These are phyloP conservation scores for Skeletonema marinoi DNA, from an alignment of 108 stramenopile genomes.

Conservation along the genomic window DNA sequence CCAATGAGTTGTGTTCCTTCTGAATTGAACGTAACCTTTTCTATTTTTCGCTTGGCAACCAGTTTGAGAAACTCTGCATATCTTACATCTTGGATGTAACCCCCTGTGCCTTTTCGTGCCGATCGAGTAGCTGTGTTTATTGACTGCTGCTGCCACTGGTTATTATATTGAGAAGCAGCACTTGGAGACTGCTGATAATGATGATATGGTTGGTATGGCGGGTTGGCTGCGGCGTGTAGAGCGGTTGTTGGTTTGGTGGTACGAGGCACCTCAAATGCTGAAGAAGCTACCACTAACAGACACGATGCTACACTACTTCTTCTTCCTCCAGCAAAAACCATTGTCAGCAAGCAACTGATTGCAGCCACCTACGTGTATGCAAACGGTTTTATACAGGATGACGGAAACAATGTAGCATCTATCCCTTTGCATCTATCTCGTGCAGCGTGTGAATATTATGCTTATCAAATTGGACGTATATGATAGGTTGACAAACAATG, in stretches of 20 bases:
- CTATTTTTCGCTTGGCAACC: conserved; percentile 63
- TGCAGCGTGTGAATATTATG: too few relatives aligned
- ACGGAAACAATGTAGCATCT: too few relatives aligned
- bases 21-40: conserved; percentile 85
- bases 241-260: not conserved
- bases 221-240: conserved; percentile 1
- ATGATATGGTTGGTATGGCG: conserved; percentile 5
- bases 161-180: not conserved
- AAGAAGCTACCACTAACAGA: not conserved
- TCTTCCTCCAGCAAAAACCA: too few relatives aligned
- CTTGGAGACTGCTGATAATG: not conserved
- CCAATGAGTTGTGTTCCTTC: conserved; percentile 90
- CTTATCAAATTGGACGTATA: too few relatives aligned
- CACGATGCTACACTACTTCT: not conserved
- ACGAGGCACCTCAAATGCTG: not conserved
- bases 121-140: not conserved
- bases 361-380: too few relatives aligned
- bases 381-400: too few relatives aligned
- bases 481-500: too few relatives aligned
- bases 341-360: too few relatives aligned
- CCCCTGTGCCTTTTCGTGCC: not conserved
- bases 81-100: conserved; percentile 53
- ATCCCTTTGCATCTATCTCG: too few relatives aligned
- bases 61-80: conserved; percentile 78
- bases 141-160: conserved; percentile 2